Evolutionary conservation across 306 rosid genomes (phyloP), one percentile per base, ranked within the genome.

Genomic region (Fragaria ananassa): DNA sequence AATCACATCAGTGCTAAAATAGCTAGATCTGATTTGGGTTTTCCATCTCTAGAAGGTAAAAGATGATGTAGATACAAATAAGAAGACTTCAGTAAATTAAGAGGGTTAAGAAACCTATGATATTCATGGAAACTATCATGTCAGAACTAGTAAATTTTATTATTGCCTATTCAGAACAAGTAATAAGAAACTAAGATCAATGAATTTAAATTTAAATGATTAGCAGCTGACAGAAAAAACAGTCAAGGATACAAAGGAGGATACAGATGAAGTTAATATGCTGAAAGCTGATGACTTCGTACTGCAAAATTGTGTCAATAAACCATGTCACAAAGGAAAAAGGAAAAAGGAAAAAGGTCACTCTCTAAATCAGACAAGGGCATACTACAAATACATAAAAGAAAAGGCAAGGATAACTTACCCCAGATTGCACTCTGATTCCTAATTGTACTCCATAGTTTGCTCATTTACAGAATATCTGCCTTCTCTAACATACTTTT

Each of bases 231-330:
- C 17, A 34, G 19, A 29, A 75, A 74, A 82, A 89, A 39, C 69
- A 73, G 72, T 78, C 42, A 88, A 90, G 93, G 99, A 95, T 92
- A 95, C 97, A 90, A 84, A 81, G 88, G 83, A 89, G 99, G 97
- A 95, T 95, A 95, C 96, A 83, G 78, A 73, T 73, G 80, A 73
- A 76, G 85, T 81, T 75, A 84, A 80, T 82, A 86, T 82, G 86
- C 88, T 69, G 93, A 86, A 83, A 85, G 89, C 86, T 83, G 89
- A 72, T 75, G 83, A 79, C 88, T 75, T 83, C 70, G 69, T 80
- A 86, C 99, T 92, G 97, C 97, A 92, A 86, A 81, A 70, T 84
- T 72, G 66, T 76, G 84, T 73, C 86, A 80, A 83, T 71, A 87
- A 88, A 86, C 82, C 72, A 80, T 31, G 87, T 88, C 87, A 87